These are phyloP conservation scores for Fusarium sp. DNA, from an alignment of 2,329 filamentous ascomycete species.

Conservation along the genomic window DNA sequence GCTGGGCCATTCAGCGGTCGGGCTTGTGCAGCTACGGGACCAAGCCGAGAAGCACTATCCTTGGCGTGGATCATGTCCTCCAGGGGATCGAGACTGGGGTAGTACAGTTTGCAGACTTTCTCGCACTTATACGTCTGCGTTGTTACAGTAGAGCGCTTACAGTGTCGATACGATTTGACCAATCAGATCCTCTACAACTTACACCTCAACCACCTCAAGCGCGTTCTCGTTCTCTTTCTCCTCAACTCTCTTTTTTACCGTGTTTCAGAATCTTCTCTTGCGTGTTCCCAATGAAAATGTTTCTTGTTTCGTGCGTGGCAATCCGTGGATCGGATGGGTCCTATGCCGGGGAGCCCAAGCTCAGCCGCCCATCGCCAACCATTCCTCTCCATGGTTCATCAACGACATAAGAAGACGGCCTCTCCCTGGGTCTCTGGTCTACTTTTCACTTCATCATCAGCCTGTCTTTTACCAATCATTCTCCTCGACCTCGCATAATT, in stretches of 20 bases:
- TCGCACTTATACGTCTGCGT: slow-evolving; percentile 13
- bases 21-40: slow-evolving; percentile 48
- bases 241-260: not conserved
- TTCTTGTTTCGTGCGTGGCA: slow-evolving; percentile 40
- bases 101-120: slow-evolving; percentile 27
- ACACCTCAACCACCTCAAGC: slow-evolving; percentile 26
- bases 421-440: slow-evolving; percentile 44
- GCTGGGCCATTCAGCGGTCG: slow-evolving; percentile 50
- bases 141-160: slow-evolving; percentile 6
- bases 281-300: slow-evolving; percentile 40
- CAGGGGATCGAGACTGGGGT: slow-evolving; percentile 3
- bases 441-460: slow-evolving; percentile 29
- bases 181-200: slow-evolving; percentile 34
- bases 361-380: slow-evolving; percentile 42
- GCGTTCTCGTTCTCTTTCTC: slow-evolving; percentile 14
- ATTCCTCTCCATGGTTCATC: slow-evolving; percentile 24
- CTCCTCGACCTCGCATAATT: slow-evolving; percentile 15
- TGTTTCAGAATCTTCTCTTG: slow-evolving; percentile 43
- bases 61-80: slow-evolving; percentile 35
- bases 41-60: slow-evolving; percentile 44
- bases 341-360: slow-evolving; percentile 31
- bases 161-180: slow-evolving; percentile 30
- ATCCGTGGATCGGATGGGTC: slow-evolving; percentile 38
- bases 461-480: slow-evolving; percentile 47
- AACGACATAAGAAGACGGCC: slow-evolving; percentile 48